Percentiles rank a stretch among this genome's conserved stretches.
Conservation (phyloP, 2,329 filamentous ascomycete species). For the Periconia sp. region DNA sequence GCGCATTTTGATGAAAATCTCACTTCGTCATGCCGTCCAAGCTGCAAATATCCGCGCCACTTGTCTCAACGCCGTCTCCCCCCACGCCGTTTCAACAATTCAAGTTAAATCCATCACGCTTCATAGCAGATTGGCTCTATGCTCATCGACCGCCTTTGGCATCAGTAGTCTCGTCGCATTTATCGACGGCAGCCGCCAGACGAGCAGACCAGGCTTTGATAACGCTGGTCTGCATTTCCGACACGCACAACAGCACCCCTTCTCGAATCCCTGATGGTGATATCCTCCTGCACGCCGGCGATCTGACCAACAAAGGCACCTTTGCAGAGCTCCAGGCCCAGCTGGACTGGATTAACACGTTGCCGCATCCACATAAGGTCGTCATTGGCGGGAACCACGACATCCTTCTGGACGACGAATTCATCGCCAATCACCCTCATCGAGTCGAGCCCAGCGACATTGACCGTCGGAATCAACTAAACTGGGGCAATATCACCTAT, state of each 20-base stretch:
- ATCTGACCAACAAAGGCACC: constrained; percentile 75
- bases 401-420: constrained; percentile 19
- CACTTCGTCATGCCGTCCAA: too few species aligned
- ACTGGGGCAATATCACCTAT: constrained; percentile 72
- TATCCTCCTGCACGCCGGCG: constrained; percentile 85
- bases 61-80: too few species aligned
- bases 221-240: constrained; percentile 82
- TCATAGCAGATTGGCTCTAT: too few species aligned
- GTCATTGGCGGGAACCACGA: constrained; percentile 88
- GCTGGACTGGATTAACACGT: constrained; percentile 75
- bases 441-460: constrained; percentile 13
- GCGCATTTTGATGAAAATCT: too few species aligned
- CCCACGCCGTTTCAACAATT: too few species aligned
- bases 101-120: too few species aligned
- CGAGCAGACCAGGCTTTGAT: too few species aligned
- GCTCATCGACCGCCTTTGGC: too few species aligned
- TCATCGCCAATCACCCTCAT: too few species aligned
- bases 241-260: constrained; percentile 68
- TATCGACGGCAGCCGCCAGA: too few species aligned
- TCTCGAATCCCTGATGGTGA: constrained; percentile 71
- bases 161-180: too few species aligned
- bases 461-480: constrained; percentile 50
- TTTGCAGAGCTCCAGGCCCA: constrained; percentile 74
- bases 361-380: constrained; percentile 79
- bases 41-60: too few species aligned